These are phyloP conservation scores for Coccomyxa sp. DNA, from an alignment of 139 green algal species.

Conservation along the genomic window DNA sequence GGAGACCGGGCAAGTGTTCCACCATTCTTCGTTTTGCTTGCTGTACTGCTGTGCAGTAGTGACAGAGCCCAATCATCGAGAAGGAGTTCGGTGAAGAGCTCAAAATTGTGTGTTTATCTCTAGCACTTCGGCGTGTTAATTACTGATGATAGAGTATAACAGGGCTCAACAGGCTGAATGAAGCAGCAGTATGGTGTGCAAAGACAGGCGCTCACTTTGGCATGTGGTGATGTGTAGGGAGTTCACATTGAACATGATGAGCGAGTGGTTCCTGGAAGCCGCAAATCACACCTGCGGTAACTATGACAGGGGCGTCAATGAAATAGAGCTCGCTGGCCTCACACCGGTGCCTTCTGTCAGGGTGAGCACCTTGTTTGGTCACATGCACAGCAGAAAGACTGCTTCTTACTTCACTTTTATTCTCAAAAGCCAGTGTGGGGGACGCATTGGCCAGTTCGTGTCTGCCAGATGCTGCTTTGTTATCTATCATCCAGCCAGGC, in stretches of 20 bases:
- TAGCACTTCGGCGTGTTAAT: too few relatives aligned
- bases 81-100: neutral
- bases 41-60: too few relatives aligned
- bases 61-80: neutral
- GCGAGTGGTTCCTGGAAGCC: constrained; percentile 92
- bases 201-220: too few relatives aligned
- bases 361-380: neutral
- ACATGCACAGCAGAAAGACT: neutral
- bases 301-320: constrained; percentile 72
- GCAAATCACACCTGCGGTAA: constrained; percentile 90
- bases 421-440: too few relatives aligned
- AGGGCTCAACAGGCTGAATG: too few relatives aligned
- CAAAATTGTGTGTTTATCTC: neutral
- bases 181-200: too few relatives aligned
- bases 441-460: too few relatives aligned
- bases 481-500: too few relatives aligned
- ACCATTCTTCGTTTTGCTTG: too few relatives aligned
- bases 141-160: too few relatives aligned
- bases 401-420: too few relatives aligned
- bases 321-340: constrained; percentile 73
- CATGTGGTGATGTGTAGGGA: constrained; percentile 47
- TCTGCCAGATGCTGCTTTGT: too few relatives aligned
- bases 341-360: constrained; percentile 55
- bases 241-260: constrained; percentile 92
- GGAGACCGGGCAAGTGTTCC: constrained; percentile 55